A percentile compares a stretch with the other conserved stretches of the same genome.
These are phyloP conservation scores for Vitis cinerea DNA, from an alignment of 164 flowering plant genomes.

Conservation along the genomic window DNA sequence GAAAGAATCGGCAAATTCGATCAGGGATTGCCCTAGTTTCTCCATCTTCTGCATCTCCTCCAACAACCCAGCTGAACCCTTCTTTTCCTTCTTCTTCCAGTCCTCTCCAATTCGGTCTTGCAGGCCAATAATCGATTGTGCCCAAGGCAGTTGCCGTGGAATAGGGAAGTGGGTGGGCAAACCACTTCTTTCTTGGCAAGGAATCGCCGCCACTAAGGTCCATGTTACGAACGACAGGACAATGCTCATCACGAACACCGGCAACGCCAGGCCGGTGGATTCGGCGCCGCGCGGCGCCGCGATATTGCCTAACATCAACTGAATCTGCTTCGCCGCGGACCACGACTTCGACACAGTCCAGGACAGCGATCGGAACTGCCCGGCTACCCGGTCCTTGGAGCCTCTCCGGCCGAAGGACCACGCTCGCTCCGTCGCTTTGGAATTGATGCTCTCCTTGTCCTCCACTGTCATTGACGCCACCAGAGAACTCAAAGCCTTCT, in stretches of 20 bases:
- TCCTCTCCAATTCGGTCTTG: slow-evolving; percentile 83
- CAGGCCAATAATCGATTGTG: slow-evolving; percentile 52
- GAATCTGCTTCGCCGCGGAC: slow-evolving; percentile 87
- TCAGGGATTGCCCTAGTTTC: slow-evolving; percentile 40
- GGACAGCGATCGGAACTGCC: slow-evolving; percentile 36
- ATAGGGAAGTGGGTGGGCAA: slow-evolving; percentile 45
- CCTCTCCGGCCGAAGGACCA: slow-evolving; percentile 68
- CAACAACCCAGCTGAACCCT: slow-evolving; percentile 59
- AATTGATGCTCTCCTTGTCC: slow-evolving; percentile 34
- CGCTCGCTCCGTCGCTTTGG: slow-evolving; percentile 44
- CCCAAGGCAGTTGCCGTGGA: slow-evolving; percentile 62
- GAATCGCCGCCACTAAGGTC: slow-evolving; percentile 69
- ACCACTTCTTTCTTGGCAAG: slow-evolving; percentile 73
- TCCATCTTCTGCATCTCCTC: slow-evolving; percentile 74
- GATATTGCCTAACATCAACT: slow-evolving; percentile 62
- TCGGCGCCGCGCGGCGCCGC: slow-evolving; percentile 66
- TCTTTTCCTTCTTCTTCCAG: slow-evolving; percentile 93
- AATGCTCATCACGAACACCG: slow-evolving; percentile 65
- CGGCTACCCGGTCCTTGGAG: slow-evolving; percentile 24
- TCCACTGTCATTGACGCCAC: slow-evolving; percentile 38
- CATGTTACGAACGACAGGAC: slow-evolving; percentile 71
- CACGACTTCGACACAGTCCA: slow-evolving; percentile 56
- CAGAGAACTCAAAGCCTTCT: slow-evolving; percentile 43
- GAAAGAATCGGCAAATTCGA: slow-evolving; percentile 50
- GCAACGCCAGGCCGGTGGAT: slow-evolving; percentile 38